Conservation (phyloP, 768 basidiomycete genomes). For the Fomitopsis pulvina region DNA sequence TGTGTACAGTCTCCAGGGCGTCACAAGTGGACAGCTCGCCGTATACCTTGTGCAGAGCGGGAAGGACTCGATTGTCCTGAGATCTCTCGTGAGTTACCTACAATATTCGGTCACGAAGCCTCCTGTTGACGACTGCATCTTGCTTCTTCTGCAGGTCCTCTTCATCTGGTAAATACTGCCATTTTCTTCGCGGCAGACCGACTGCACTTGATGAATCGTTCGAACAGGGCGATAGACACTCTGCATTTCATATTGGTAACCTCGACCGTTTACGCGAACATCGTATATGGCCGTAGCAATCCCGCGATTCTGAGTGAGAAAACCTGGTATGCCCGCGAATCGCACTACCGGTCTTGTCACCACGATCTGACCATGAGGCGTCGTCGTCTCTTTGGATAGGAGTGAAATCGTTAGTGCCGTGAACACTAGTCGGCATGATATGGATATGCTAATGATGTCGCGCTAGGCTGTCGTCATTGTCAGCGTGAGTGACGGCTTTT, state of each 20-base stretch:
- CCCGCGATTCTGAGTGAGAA: too few relatives aligned
- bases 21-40: not conserved
- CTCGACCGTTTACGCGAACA: too few relatives aligned
- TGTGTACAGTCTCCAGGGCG: not conserved
- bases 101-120: not conserved
- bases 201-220: too few relatives aligned
- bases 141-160: not conserved
- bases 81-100: not conserved
- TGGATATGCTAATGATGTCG: not conserved
- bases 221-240: too few relatives aligned
- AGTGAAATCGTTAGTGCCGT: too few relatives aligned
- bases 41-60: not conserved
- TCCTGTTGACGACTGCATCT: not conserved
- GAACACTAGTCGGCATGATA: conserved; percentile 1
- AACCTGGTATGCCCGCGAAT: too few relatives aligned
- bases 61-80: not conserved
- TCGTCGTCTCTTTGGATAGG: too few relatives aligned
- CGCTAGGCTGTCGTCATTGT: not conserved
- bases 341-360: too few relatives aligned
- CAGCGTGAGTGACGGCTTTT: not conserved
- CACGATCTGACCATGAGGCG: too few relatives aligned
- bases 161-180: not conserved
- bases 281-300: too few relatives aligned
- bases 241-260: too few relatives aligned
- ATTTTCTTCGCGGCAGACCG: too few relatives aligned